Base-by-base conservation (phyloP, 306 rosid species). In the Gleditsia sinensis region DNA sequence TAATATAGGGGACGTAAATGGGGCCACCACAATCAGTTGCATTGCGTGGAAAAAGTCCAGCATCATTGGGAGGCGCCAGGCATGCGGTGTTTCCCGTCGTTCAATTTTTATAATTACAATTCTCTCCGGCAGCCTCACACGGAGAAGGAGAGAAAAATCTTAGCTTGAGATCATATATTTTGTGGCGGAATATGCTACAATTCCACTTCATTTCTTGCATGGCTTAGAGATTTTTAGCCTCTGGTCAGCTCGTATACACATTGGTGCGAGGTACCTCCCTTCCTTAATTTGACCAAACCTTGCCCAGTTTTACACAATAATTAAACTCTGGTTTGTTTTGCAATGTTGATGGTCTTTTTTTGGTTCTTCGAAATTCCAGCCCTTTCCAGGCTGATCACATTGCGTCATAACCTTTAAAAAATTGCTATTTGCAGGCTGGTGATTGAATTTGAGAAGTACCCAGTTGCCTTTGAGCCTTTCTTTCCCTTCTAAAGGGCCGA, bases 401-500 rank as follows among this genome's bases (percentile, higher is more conserved):
- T 56, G 7, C 42, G 32, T 65, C 19, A 78, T 80, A 60, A 46
- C 65, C 34, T 70, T 66, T 53, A 55, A 57, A n/a, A 76, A 75
- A 54, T 81, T 74, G 21, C 14, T 67, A 28, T 71, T 71, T 79
- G n/a, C 69, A 85, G 89, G 84, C 78, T 87, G 84, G 83, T 60
- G 39, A 30, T 70, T 79, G 78, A 74, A 75, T 81, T 72, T 68
- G 84, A 57, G 72, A 63, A 64, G 50, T 67, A 40, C 82, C 64
- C 77, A 65, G 56, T 77, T 78, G 76, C 66, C 45, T 43, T 84
- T 60, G 54, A 27, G 81, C 81, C 76, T 83, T 85, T 88, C 88
- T 84, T 88, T 94, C 92, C 94, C 93, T 87, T 91, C 83, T 82
- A 33, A 43, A 71, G 42, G 3, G 59, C 17, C 25, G 32, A 63